Base-by-base conservation (phyloP, 352 stramenopile species). In the Phytopythium delawarense region DNA sequence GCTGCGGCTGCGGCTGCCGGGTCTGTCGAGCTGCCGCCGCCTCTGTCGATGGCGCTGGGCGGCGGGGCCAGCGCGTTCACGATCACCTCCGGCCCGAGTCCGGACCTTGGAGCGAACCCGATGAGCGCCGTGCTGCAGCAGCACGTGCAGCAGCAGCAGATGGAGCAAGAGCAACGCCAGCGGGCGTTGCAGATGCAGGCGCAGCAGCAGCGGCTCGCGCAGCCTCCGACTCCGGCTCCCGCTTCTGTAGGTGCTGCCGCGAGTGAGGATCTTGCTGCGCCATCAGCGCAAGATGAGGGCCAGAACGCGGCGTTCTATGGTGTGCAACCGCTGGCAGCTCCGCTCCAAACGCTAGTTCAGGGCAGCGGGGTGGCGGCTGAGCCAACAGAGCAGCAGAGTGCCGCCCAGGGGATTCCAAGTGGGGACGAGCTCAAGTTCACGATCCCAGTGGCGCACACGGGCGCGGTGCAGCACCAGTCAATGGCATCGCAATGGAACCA, bases 151-250 rank as follows among this genome's bases (percentile, higher is more conserved):
- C 70, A 79, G 56, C 71, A 65, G 34, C 62, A 65, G 13, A 30
- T 56, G 12, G 49, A 65, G 42, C 59, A 74, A 25, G 59, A 77
- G 32, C 63, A 70, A 21, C 57, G 55, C 25, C 63, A 77, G 48
- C 44, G 34, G 12, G 45, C 44, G 35, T 11, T 46, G 13, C 61
- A 73, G 25, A n/a, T 57, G 4, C 67, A 67, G 34, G 60, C 68
- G 20, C 50, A 64, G 7, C 42, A 65, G 30, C 44, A 65, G 60
- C 60, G 50, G 40, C 60, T 32, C 3, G 11, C 25, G 11, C 28
- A 39, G 52, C 46, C 32, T 11, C n/a, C 15, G 51, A 3, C 7
- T 32, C 28, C 7, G n/a, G 21, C 7, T 13, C 7, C 18, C 7
- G 16, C 21, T 3, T 4, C 46, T 51, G 45, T 23, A 0, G n/a